Percentiles rank a stretch among this genome's conserved stretches.
These are phyloP conservation scores for Angophora floribunda DNA, from an alignment of 345 rosid genomes.

Conservation along the genomic window DNA sequence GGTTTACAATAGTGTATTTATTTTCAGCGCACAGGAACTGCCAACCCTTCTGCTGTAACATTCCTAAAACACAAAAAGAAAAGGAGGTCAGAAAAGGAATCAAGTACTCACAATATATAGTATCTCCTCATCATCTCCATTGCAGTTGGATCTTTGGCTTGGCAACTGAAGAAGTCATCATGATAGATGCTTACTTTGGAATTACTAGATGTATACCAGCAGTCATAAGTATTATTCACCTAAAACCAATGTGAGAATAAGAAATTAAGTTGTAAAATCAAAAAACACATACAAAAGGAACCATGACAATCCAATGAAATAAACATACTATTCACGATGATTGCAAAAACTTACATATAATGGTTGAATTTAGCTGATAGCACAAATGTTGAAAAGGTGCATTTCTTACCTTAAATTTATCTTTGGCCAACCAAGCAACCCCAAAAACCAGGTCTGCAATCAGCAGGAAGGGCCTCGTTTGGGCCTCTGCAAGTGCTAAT, in stretches of 20 bases:
- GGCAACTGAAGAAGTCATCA: constrained; percentile 66
- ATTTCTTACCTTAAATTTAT: constrained; percentile 60
- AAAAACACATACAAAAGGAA: neutral
- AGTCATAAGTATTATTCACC: constrained; percentile 87
- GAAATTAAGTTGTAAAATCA: neutral
- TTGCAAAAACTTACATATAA: neutral
- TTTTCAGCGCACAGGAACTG: neutral
- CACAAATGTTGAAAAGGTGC: neutral
- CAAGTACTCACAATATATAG: constrained; percentile 44
- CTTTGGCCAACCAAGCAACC: constrained; percentile 63
- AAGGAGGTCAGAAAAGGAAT: neutral
- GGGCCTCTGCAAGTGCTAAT: constrained; percentile 79
- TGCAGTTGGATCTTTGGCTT: constrained; percentile 47
- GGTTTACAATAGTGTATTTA: neutral
- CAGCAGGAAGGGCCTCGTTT: constrained; percentile 74
- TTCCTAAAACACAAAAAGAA: neutral
- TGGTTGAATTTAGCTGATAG: neutral
- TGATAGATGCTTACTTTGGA: constrained; percentile 64
- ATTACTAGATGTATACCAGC: constrained; percentile 68
- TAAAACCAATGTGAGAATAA: constrained; percentile 4
- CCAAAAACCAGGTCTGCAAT: constrained; percentile 84
- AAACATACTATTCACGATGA: neutral
- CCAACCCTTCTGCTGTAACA: neutral
- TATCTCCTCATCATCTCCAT: constrained; percentile 47
- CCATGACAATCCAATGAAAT: neutral